These are phyloP conservation scores for Aschersonia sp. DNA, from an alignment of 2,329 filamentous ascomycete species.

Conservation along the genomic window DNA sequence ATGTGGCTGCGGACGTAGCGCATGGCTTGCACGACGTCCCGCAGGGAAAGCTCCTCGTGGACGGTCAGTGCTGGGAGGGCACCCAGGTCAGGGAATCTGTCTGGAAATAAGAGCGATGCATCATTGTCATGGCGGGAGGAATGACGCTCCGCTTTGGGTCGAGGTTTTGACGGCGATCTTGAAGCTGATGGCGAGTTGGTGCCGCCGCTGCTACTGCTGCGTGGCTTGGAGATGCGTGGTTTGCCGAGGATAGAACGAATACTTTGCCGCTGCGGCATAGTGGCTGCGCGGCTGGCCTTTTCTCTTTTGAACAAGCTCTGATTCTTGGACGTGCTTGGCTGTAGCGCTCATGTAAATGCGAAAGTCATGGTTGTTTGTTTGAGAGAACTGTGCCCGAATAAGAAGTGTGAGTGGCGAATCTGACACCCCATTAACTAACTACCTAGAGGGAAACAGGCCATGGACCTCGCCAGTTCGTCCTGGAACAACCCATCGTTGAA, in stretches of 20 bases:
- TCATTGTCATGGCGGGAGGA: conserved; percentile 11
- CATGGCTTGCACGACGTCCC: conserved; percentile 51
- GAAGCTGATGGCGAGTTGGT: no score
- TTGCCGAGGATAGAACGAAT: conserved; percentile 23
- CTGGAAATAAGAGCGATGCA: conserved; percentile 15
- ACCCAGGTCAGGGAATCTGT: conserved; percentile 45
- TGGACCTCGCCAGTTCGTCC: no score
- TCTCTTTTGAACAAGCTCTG: no score
- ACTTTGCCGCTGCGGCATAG: conserved; percentile 9
- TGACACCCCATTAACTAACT: no score
- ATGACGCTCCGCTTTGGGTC: conserved; percentile 10
- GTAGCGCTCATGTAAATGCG: no score
- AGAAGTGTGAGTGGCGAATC: no score
- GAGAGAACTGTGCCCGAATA: no score
- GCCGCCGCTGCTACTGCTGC: conserved; percentile 2
- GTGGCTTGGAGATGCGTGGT: conserved; percentile 19
- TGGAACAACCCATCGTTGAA: no score
- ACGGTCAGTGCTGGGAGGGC: conserved; percentile 37
- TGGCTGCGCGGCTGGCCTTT: no score
- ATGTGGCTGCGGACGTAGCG: conserved; percentile 44
- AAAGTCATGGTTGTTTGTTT: no score
- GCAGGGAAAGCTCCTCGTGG: conserved; percentile 32
- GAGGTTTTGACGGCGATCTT: conserved; percentile 3
- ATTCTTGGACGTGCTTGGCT: no score
- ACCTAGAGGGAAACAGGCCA: no score